Conservation (phyloP, 2,329 filamentous ascomycete genomes). For the Botrytis medusae region DNA sequence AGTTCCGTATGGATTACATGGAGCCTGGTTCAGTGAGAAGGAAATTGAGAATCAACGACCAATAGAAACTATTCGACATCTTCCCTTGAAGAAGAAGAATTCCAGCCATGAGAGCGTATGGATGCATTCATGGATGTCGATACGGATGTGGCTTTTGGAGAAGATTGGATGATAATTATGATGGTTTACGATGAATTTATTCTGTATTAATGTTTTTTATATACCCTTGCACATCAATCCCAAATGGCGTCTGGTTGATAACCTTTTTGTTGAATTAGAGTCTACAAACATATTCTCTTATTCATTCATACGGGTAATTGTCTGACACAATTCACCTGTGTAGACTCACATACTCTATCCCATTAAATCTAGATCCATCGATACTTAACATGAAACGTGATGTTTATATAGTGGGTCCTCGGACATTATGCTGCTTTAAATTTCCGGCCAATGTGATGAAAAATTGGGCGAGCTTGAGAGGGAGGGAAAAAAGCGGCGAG, state of each 20-base stretch:
- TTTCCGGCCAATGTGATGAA: not conserved
- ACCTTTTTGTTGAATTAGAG: not conserved
- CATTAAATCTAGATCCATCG: not conserved
- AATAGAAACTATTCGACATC: slow-evolving; percentile 30
- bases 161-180: not conserved
- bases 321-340: not conserved
- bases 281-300: not conserved
- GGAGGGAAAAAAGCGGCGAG: not conserved
- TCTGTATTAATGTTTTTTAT: not conserved
- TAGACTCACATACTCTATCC: not conserved
- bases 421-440: not conserved
- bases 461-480: not conserved
- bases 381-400: not conserved
- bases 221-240: not conserved
- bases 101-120: not conserved
- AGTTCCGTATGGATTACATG: slow-evolving; percentile 69
- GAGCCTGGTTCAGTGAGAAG: slow-evolving; percentile 57
- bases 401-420: not conserved
- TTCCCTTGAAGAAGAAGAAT: slow-evolving; percentile 19
- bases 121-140: slow-evolving; percentile 8
- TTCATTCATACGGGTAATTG: not conserved
- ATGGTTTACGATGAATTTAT: not conserved
- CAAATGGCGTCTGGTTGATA: not conserved
- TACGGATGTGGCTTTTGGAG: not conserved
- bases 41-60: slow-evolving; percentile 50